Conservation (phyloP, 352 stramenopile species). For the Saprolegnia parasitica region DNA sequence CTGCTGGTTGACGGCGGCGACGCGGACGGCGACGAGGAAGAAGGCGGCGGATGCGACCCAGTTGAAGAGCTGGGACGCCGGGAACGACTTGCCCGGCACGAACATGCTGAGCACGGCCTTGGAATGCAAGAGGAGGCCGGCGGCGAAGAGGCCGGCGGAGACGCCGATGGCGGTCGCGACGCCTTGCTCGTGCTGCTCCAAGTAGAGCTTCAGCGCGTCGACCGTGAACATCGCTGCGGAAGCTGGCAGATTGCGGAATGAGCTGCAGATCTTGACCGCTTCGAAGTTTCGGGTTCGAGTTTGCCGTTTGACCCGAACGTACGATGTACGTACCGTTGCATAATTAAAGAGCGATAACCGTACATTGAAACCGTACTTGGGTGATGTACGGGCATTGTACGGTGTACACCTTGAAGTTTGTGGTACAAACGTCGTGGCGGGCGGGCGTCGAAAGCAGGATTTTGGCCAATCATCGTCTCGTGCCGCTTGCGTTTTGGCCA, state of each 20-base stretch:
- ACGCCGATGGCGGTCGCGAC: constrained; percentile 19
- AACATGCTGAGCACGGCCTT: constrained; percentile 25
- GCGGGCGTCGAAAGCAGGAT: too few relatives aligned
- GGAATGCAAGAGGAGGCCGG: constrained; percentile 19
- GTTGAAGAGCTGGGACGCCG: constrained; percentile 23
- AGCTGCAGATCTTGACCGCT: constrained; percentile 13
- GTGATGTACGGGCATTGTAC: background rate
- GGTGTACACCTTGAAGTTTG: background rate
- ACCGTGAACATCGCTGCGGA: background rate
- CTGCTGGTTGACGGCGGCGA: background rate
- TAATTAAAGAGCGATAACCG: background rate
- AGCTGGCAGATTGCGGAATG: constrained; percentile 22
- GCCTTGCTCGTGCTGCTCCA: constrained; percentile 28
- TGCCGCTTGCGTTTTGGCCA: background rate
- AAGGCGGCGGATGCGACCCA: constrained; percentile 9
- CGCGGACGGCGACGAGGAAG: constrained; percentile 8
- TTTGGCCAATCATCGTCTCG: background rate
- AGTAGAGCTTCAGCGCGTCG: constrained; percentile 25
- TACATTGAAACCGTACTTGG: background rate
- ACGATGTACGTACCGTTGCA: background rate
- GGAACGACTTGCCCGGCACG: background rate
- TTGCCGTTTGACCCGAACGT: background rate
- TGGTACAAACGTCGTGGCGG: background rate
- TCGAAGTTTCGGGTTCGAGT: background rate
- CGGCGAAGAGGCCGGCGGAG: background rate